These are phyloP conservation scores for Linnemannia exigua DNA, from an alignment of 192 early-diverging fungal genomes.

Conservation along the genomic window DNA sequence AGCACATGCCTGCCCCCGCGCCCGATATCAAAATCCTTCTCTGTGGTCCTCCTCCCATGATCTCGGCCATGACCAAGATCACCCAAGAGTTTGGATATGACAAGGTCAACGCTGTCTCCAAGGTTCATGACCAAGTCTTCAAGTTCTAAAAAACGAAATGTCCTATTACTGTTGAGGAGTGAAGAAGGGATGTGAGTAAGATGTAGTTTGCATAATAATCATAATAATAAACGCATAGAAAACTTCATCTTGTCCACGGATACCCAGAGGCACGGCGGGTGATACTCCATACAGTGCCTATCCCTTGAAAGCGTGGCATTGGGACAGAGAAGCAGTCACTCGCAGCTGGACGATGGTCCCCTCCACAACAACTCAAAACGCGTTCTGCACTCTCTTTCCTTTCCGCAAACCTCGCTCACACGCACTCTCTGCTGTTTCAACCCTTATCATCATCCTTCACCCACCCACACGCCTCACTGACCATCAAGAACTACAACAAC, in stretches of 20 bases:
- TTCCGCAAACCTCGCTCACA: neutral
- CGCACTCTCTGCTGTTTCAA: neutral
- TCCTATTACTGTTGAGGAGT: too few relatives aligned
- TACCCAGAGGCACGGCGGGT: too few relatives aligned
- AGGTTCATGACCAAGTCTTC: slow-evolving; percentile 89
- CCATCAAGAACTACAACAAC: neutral
- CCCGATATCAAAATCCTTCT: slow-evolving; percentile 88
- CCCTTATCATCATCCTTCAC: neutral
- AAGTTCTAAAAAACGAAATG: slow-evolving; percentile 76
- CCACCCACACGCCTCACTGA: neutral
- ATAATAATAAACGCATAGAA: too few relatives aligned
- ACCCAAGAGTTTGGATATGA: slow-evolving; percentile 84
- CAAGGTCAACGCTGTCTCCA: slow-evolving; percentile 82
- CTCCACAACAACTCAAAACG: neutral
- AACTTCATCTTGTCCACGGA: too few relatives aligned
- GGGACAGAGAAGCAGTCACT: neutral
- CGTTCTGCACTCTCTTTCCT: neutral
- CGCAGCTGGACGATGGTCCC: neutral
- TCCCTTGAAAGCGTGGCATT: neutral
- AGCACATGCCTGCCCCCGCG: slow-evolving; percentile 79
- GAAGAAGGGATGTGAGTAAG: too few relatives aligned
- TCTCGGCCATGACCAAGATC: slow-evolving; percentile 82
- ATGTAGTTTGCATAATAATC: too few relatives aligned
- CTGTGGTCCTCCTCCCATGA: slow-evolving; percentile 94
- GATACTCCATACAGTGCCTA: too few relatives aligned